phyloP scores from a whole-genome alignment of 495 filamentous ascomycete genomes.

The Penicillium flavigenum region DNA sequence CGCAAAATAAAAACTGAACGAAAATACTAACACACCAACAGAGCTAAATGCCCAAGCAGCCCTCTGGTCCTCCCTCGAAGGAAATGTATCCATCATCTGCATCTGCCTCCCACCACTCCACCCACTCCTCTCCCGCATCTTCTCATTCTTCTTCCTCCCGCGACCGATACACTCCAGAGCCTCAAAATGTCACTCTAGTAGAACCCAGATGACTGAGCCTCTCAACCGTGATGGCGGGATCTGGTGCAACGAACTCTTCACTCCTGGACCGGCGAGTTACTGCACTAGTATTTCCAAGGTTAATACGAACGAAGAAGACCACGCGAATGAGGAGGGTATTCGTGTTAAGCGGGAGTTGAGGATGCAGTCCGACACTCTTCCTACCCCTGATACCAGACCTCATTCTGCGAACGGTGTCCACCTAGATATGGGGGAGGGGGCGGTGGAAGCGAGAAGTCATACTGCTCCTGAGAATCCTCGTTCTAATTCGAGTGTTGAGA shows the following conservation, averaged over 20 bases:
- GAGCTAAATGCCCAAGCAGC: constrained; percentile 50
- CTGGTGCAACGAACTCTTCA: constrained; percentile 28
- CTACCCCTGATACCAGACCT: neutral
- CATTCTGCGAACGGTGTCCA: neutral
- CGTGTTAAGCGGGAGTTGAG: constrained; percentile 37
- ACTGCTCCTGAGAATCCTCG: neutral
- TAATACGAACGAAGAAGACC: constrained; percentile 7
- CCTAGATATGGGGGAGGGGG: constrained; percentile 11
- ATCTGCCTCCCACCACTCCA: constrained; percentile 81
- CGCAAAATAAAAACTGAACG: neutral
- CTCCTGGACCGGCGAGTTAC: constrained; percentile 20
- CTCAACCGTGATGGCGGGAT: constrained; percentile 16
- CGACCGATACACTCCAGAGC: constrained; percentile 18
- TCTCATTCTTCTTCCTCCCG: constrained; percentile 50
- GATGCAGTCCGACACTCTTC: constrained; percentile 21
- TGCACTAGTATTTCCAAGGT: constrained; percentile 29
- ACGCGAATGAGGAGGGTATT: constrained; percentile 24
- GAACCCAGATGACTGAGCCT: constrained; percentile 13
- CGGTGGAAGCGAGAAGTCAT: neutral
- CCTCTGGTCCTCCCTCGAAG: constrained; percentile 79
- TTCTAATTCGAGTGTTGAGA: constrained; percentile 21
- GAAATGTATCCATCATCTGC: constrained; percentile 77
- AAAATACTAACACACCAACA: constrained; percentile 11
- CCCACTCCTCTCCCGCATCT: constrained; percentile 69
- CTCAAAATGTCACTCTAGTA: constrained; percentile 17